A percentile compares a stretch with the other conserved stretches of the same genome.
Evolutionary conservation across 2,329 filamentous ascomycete genomes (phyloP).

Genomic region (Colletotrichum ledebouriae): DNA sequence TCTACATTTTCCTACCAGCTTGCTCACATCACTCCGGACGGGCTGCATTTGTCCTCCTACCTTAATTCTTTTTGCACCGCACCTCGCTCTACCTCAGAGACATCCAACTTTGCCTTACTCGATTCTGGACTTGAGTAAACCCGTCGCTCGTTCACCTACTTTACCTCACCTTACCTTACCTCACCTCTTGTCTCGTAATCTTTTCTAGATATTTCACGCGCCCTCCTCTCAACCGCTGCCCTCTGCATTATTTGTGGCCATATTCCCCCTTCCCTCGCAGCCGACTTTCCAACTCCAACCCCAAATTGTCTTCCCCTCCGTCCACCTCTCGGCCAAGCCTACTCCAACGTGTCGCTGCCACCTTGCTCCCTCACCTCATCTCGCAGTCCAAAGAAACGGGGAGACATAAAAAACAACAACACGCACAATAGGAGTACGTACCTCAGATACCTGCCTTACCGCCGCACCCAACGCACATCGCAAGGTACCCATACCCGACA

Average conservation of each 20-base stretch:
- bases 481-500: conserved; percentile 35
- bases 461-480: conserved; percentile 14
- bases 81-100: conserved; percentile 7
- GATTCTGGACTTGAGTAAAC: conserved; percentile 16
- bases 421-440: conserved; percentile 32
- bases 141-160: conserved; percentile 11
- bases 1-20: not conserved
- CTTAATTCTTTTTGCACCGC: not conserved
- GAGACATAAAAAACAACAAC: not conserved
- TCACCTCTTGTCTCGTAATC: not conserved
- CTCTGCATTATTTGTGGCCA: conserved; percentile 7
- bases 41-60: conserved; percentile 13
- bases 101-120: not conserved
- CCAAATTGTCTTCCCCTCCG: conserved; percentile 1
- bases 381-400: not conserved
- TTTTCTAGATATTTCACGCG: not conserved
- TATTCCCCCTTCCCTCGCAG: not conserved
- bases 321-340: conserved; percentile 13
- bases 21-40: not conserved
- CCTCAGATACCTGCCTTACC: conserved; percentile 26
- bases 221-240: not conserved
- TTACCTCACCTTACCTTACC: conserved; percentile 1
- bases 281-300: conserved; percentile 4
- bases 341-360: conserved; percentile 20
- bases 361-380: conserved; percentile 11